phyloP scores from a whole-genome alignment of 2,329 filamentous ascomycete genomes.

The Zymoseptoria ardabiliae region DNA sequence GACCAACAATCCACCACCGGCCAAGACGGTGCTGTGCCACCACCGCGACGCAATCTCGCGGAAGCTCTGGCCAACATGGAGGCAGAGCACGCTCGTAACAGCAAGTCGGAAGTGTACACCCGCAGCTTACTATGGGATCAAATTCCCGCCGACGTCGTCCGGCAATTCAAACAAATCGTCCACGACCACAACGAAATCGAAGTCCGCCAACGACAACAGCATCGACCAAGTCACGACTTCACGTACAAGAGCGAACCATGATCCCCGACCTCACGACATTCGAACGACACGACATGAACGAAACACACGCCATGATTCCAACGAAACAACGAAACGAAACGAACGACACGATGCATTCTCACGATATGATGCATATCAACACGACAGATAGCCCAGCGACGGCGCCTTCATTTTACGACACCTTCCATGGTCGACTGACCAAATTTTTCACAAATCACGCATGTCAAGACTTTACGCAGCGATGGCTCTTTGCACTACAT shows the following conservation, averaged over 20 bases:
- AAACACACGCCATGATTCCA: not conserved
- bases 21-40: conserved; percentile 24
- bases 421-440: not conserved
- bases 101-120: conserved; percentile 80
- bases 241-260: conserved; percentile 9
- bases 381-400: conserved; percentile 14
- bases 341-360: not conserved
- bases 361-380: not conserved
- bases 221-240: conserved; percentile 11
- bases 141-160: conserved; percentile 84
- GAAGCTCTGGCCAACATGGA: conserved; percentile 77
- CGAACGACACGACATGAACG: conserved; percentile 3
- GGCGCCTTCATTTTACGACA: conserved; percentile 3
- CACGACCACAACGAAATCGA: conserved; percentile 47
- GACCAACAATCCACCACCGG: conserved; percentile 18
- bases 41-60: conserved; percentile 61
- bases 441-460: not conserved
- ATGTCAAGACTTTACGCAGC: conserved; percentile 6
- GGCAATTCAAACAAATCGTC: conserved; percentile 87
- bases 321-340: not conserved
- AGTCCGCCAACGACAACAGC: conserved; percentile 17
- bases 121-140: conserved; percentile 89
- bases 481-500: conserved; percentile 8
- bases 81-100: conserved; percentile 36
- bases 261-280: not conserved